Conservation (phyloP, 2,329 filamentous ascomycete species). For the Colletotrichum lentis region DNA sequence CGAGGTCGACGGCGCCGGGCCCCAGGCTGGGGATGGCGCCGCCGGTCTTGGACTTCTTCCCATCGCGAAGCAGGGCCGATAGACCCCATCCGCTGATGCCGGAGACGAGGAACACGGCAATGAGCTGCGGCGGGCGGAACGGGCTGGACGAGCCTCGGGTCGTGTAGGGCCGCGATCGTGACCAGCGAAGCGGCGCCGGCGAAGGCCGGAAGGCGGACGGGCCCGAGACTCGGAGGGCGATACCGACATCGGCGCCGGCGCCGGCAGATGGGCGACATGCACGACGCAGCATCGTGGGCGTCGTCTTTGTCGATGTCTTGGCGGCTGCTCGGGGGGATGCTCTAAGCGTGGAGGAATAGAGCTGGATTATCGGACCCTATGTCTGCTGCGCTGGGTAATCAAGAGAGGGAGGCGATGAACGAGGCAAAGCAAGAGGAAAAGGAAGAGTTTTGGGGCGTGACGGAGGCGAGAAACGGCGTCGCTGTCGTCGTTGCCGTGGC, state of each 20-base stretch:
- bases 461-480: slow-evolving; percentile 11
- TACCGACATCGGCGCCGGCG: not conserved
- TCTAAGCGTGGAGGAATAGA: too few species aligned
- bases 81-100: not conserved
- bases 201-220: not conserved
- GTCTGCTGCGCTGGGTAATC: too few species aligned
- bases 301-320: not conserved
- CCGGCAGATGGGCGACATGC: slow-evolving; percentile 14
- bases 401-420: not conserved
- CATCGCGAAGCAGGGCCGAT: not conserved
- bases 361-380: too few species aligned
- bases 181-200: slow-evolving; percentile 10
- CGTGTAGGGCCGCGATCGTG: slow-evolving; percentile 25
- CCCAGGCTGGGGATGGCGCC: slow-evolving; percentile 19
- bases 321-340: too few species aligned
- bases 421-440: not conserved
- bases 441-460: slow-evolving; percentile 3
- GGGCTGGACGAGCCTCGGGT: slow-evolving; percentile 2
- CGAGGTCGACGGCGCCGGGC: slow-evolving; percentile 23
- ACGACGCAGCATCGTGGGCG: slow-evolving; percentile 28
- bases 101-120: slow-evolving; percentile 5
- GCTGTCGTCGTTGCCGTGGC: slow-evolving; percentile 13
- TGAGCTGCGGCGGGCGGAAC: not conserved
- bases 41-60: not conserved
- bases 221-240: slow-evolving; percentile 1